Base-by-base conservation (phyloP, 331 rosid species). In the Pyrus hybrid region DNA sequence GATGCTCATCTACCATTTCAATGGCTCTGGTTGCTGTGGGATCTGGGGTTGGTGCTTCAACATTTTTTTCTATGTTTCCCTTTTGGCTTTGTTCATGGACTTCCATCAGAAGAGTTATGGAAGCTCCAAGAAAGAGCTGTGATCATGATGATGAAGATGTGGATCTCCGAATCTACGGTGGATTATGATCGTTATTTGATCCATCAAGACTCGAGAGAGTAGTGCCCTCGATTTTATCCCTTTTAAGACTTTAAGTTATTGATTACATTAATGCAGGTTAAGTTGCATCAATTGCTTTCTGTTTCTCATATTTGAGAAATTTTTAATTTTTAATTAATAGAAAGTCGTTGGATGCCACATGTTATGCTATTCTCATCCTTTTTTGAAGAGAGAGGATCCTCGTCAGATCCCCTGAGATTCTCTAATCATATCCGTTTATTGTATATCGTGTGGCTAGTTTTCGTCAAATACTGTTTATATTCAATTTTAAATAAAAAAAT, bases 1-100 rank as follows among this genome's bases (percentile, higher is more conserved):
- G 67, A 90, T 92, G 97, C 80, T 94, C 18, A 78, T 68, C 58
- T 70, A 77, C 21, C 97, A 93, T 41, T 89, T 93, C 23, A 67
- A 63, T 7, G 77, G 83, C 8, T 57, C 77, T 5, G 92, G 88
- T 10, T 93, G 98, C 86, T 87, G 82, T 45, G 98, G 98, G 18
- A 74, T 93, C 0, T 68, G 70, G 82, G 96, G 87, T 12, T 91
- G 97, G 98, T 89, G 91, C 74, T 93, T 93, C 83, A 93, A 93
- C 69, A 88, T 91, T 0, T 68, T 81, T n/a, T 93, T 93, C 53
- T 90, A 91, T 54, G 96, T 82, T 12, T 88, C 96, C 18, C 97
- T 93, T 62, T 79, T 93, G 53, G 89, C 83, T 22, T 90, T 93
- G 5, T 93, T 93, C 69, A 32, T 83, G 45, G 82, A 93, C 49